Conservation (phyloP, 495 filamentous ascomycete genomes). For the Aspergillus taichungensis region DNA sequence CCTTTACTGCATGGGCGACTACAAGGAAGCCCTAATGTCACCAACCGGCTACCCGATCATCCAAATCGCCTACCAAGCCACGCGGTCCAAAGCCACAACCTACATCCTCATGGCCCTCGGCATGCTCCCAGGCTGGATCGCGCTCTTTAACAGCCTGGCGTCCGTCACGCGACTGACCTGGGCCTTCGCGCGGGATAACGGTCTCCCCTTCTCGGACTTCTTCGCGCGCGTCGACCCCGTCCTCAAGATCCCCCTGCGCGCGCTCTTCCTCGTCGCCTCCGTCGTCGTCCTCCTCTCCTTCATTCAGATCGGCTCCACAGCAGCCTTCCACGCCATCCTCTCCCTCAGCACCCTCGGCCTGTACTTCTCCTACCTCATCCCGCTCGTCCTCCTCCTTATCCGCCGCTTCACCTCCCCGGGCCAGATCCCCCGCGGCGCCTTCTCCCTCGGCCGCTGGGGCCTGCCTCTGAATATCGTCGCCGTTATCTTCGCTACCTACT, state of each 20-base stretch:
- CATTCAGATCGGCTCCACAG: constrained; percentile 41
- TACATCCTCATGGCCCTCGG: constrained; percentile 35
- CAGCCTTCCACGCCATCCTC: constrained; percentile 42
- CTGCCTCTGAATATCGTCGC: constrained; percentile 34
- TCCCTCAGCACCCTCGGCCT: constrained; percentile 39
- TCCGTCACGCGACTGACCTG: constrained; percentile 46
- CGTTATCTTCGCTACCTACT: constrained; percentile 31
- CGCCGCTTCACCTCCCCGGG: constrained; percentile 16
- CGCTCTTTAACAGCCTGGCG: constrained; percentile 41
- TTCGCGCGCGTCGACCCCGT: constrained; percentile 35
- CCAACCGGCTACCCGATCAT: constrained; percentile 46
- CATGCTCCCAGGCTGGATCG: constrained; percentile 30
- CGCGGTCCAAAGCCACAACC: constrained; percentile 33
- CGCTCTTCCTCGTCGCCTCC: constrained; percentile 33
- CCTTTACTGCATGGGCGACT: constrained; percentile 36
- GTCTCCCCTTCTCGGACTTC: constrained; percentile 45
- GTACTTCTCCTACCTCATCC: constrained; percentile 45
- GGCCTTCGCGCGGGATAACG: constrained; percentile 54
- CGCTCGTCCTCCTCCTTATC: constrained; percentile 31
- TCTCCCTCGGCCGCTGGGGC: constrained; percentile 24
- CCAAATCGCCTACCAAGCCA: constrained; percentile 42
- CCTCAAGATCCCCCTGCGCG: constrained; percentile 38
- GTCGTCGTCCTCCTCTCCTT: constrained; percentile 33
- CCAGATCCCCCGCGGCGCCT: constrained; percentile 23
- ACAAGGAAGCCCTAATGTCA: constrained; percentile 21